phyloP scores from a whole-genome alignment of 306 rosid genomes.

The Begonia loranthoides region DNA sequence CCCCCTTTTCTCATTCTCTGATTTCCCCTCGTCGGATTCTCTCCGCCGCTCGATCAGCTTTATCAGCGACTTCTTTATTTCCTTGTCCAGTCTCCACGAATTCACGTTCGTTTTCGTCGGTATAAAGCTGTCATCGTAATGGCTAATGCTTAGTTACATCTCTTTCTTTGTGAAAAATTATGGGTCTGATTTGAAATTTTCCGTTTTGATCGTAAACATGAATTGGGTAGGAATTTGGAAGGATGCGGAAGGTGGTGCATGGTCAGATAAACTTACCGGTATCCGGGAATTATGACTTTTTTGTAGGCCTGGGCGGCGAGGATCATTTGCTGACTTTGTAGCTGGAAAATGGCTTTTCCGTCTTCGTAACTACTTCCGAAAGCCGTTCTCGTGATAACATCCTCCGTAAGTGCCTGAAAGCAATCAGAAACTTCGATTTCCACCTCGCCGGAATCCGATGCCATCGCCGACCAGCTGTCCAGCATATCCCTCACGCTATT shows the following conservation, averaged over 20 bases:
- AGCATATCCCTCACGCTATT: conserved; percentile 64
- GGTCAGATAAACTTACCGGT: conserved; percentile 27
- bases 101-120: conserved; percentile 68
- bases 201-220: too few relatives aligned
- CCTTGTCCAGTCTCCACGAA: conserved; percentile 68
- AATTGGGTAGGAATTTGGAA: too few relatives aligned
- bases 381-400: conserved; percentile 58
- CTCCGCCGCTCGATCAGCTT: conserved; percentile 38
- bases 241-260: too few relatives aligned
- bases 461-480: conserved; percentile 52
- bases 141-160: too few relatives aligned
- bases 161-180: too few relatives aligned
- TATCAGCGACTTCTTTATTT: conserved; percentile 44
- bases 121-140: conserved; percentile 28
- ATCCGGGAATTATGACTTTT: conserved; percentile 87
- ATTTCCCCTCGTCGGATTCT: conserved; percentile 5
- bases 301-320: conserved; percentile 81
- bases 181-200: too few relatives aligned
- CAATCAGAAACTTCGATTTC: conserved; percentile 84
- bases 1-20: conserved; percentile 16
- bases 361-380: conserved; percentile 89
- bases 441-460: conserved; percentile 40
- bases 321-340: conserved; percentile 73
- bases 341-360: conserved; percentile 64
- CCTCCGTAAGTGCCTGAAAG: conserved; percentile 70